These are phyloP conservation scores for Candida morakotiae DNA, from an alignment of 805 yeast species.

Conservation along the genomic window DNA sequence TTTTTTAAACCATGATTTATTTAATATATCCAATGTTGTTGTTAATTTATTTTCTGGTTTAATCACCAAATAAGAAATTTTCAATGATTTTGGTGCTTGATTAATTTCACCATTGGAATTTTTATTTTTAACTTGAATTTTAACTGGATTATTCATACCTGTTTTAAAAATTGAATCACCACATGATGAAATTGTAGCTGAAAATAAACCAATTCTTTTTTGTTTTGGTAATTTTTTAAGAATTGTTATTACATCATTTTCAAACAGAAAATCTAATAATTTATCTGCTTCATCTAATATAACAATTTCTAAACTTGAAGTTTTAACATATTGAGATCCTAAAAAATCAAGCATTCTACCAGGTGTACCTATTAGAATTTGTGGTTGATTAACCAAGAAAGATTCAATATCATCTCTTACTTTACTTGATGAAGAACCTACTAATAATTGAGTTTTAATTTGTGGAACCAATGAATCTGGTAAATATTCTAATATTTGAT, in stretches of 20 bases:
- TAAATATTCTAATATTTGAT: constrained; percentile 51
- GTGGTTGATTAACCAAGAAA: constrained; percentile 57
- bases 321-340: constrained; percentile 51
- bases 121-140: constrained; percentile 66
- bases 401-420: constrained; percentile 68
- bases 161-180: constrained; percentile 75
- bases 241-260: constrained; percentile 62
- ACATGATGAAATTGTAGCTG: constrained; percentile 88
- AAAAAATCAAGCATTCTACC: constrained; percentile 82
- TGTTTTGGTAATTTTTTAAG: constrained; percentile 77
- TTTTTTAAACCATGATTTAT: constrained; percentile 59
- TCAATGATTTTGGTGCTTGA: constrained; percentile 59
- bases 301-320: constrained; percentile 63
- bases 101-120: constrained; percentile 18
- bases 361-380: constrained; percentile 85
- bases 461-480: constrained; percentile 39
- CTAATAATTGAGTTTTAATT: constrained; percentile 56
- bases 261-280: constrained; percentile 73
- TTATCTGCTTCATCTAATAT: constrained; percentile 94
- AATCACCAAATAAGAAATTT: constrained; percentile 56
- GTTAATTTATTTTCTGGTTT: constrained; percentile 62
- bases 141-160: constrained; percentile 92
- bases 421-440: constrained; percentile 59
- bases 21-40: constrained; percentile 49
- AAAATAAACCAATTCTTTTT: constrained; percentile 87